These are phyloP conservation scores for Candida maris DNA, from an alignment of 805 yeast species.

Conservation along the genomic window DNA sequence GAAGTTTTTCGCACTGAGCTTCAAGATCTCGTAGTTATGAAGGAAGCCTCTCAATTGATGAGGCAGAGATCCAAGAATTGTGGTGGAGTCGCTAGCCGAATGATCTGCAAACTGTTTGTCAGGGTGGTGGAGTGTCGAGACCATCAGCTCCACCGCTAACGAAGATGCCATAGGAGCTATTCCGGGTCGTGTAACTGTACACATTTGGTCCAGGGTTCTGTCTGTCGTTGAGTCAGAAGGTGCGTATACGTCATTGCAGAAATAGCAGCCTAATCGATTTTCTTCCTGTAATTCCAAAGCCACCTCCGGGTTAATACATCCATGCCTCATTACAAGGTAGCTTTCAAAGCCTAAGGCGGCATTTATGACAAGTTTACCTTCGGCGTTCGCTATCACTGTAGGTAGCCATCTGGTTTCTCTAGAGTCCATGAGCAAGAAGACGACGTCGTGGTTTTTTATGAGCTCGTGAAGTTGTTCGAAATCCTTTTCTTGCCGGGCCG, in stretches of 20 bases:
- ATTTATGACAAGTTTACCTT: constrained; percentile 73
- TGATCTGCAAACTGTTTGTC: constrained; percentile 41
- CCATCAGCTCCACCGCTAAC: constrained; percentile 77
- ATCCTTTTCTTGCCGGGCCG: constrained; percentile 43
- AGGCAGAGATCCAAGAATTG: constrained; percentile 67
- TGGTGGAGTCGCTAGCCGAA: constrained; percentile 21
- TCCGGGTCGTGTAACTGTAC: constrained; percentile 97
- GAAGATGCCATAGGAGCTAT: constrained; percentile 87
- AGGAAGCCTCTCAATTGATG: constrained; percentile 92
- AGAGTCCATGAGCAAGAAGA: constrained; percentile 86
- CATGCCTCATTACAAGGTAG: constrained; percentile 92
- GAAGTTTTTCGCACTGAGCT: constrained; percentile 69
- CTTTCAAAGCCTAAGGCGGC: constrained; percentile 96
- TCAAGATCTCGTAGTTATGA: constrained; percentile 57
- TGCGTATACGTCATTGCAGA: constrained; percentile 93
- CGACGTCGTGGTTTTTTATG: constrained; percentile 65
- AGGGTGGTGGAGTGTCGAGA: constrained; percentile 69
- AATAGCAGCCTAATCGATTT: constrained; percentile 82
- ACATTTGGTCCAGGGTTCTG: constrained; percentile 94
- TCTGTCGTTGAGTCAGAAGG: constrained; percentile 87
- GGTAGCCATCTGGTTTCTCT: constrained; percentile 99
- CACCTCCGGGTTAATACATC: constrained; percentile 36
- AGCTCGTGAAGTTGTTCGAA: constrained; percentile 51
- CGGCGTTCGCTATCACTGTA: constrained; percentile 67
- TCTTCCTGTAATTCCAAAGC: constrained; percentile 23